Conservation (phyloP, 2,329 filamentous ascomycete species). For the Chaetomium strumarium region DNA sequence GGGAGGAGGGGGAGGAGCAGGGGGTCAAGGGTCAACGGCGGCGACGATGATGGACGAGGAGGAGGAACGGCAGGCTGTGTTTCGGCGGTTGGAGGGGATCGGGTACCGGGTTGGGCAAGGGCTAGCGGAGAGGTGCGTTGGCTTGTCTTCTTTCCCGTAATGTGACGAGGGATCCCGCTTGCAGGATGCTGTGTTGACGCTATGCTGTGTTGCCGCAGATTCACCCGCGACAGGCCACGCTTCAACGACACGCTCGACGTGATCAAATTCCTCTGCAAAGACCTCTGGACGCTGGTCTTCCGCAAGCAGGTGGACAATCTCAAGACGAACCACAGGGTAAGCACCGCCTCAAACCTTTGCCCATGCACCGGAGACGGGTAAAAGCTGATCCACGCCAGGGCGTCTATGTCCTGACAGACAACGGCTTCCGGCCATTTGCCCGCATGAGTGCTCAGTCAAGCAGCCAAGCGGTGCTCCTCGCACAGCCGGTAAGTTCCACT, state of each 20-base stretch:
- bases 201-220: slow-evolving; percentile 42
- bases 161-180: not conserved
- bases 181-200: not conserved
- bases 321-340: slow-evolving; percentile 90
- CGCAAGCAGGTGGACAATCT: slow-evolving; percentile 97
- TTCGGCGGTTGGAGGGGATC: slow-evolving; percentile 73
- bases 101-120: slow-evolving; percentile 92
- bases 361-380: not conserved
- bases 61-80: slow-evolving; percentile 77
- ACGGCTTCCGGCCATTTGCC: slow-evolving; percentile 79
- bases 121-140: slow-evolving; percentile 70
- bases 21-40: not conserved
- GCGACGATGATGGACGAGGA: slow-evolving; percentile 57
- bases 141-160: not conserved
- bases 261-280: slow-evolving; percentile 98
- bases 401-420: slow-evolving; percentile 93
- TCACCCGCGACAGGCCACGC: slow-evolving; percentile 75
- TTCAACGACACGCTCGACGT: slow-evolving; percentile 90
- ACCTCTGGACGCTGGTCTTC: slow-evolving; percentile 91
- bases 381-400: slow-evolving; percentile 45
- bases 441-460: slow-evolving; percentile 81
- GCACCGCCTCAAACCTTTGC: not conserved
- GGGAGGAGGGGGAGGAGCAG: not conserved
- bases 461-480: slow-evolving; percentile 65
- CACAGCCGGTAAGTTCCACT: slow-evolving; percentile 59